Evolutionary conservation across 1,284 basidiomycete genomes (phyloP).

Genomic region (Tylopilus sp.): DNA sequence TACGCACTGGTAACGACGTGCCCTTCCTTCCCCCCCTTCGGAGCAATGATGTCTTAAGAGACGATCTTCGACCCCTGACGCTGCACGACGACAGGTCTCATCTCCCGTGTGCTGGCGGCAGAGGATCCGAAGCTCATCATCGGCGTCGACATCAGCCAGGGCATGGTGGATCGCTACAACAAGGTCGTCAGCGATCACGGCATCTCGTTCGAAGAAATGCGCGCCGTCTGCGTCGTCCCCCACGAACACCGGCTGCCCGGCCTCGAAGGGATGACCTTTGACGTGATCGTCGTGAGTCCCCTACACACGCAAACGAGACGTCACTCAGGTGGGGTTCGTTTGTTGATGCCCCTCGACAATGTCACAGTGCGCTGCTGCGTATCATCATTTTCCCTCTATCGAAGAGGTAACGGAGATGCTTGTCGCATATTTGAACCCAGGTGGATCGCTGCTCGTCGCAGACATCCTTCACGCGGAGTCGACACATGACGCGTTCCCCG

Average conservation of each 20-base stretch:
- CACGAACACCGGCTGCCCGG: slow-evolving; percentile 43
- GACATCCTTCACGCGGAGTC: slow-evolving; percentile 42
- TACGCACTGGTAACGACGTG: slow-evolving; percentile 21
- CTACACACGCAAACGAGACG: background rate
- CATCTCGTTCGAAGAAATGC: slow-evolving; percentile 55
- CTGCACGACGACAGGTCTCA: slow-evolving; percentile 40
- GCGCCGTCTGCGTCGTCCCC: slow-evolving; percentile 47
- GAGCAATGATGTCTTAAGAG: too few species aligned
- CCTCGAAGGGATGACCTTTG: slow-evolving; percentile 53
- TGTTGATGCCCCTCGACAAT: background rate
- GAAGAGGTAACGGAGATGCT: slow-evolving; percentile 50
- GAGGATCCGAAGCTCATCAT: slow-evolving; percentile 52
- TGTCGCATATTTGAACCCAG: slow-evolving; percentile 54
- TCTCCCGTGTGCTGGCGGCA: slow-evolving; percentile 54
- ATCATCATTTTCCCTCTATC: slow-evolving; percentile 62
- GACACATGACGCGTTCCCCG: slow-evolving; percentile 26
- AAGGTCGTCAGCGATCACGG: slow-evolving; percentile 52
- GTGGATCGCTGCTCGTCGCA: slow-evolving; percentile 56
- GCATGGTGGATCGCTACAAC: slow-evolving; percentile 64
- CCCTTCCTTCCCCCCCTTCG: too few species aligned
- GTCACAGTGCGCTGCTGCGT: slow-evolving; percentile 60
- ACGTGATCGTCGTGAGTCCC: slow-evolving; percentile 53
- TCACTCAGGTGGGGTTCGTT: background rate
- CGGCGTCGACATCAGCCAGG: slow-evolving; percentile 68
- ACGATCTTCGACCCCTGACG: too few species aligned